These are phyloP conservation scores for Tolypocladium tundrense DNA, from an alignment of 2,329 filamentous ascomycete species.

Conservation along the genomic window DNA sequence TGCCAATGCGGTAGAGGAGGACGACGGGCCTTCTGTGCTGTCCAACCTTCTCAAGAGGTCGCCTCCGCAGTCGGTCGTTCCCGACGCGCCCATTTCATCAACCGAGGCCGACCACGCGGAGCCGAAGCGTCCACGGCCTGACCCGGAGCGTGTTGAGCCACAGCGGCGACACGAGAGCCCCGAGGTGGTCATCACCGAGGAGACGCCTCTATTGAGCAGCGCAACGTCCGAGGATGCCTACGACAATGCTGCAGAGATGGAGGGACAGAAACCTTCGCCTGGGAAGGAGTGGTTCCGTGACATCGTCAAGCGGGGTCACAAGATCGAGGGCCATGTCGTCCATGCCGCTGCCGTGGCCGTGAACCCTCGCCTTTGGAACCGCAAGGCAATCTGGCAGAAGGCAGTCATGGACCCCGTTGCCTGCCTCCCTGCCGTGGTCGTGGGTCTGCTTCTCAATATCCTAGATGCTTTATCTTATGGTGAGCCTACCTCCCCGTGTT, in stretches of 20 bases:
- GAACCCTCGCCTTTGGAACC: constrained; percentile 65
- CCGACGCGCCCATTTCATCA: constrained; percentile 4
- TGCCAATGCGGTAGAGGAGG: constrained; percentile 7
- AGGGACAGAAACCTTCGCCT: constrained; percentile 34
- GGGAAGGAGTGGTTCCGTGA: constrained; percentile 23
- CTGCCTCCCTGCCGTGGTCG: constrained; percentile 74
- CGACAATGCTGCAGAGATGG: constrained; percentile 31
- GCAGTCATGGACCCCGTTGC: constrained; percentile 56
- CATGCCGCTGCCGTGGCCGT: constrained; percentile 25
- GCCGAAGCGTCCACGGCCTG: neutral
- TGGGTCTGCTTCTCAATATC: constrained; percentile 84
- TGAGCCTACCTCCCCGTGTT: constrained; percentile 19
- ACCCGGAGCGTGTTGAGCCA: constrained; percentile 1
- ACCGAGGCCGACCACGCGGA: neutral
- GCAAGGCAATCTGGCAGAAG: constrained; percentile 51
- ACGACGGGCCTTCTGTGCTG: constrained; percentile 29
- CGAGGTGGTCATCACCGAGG: constrained; percentile 23
- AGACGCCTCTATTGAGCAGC: constrained; percentile 35
- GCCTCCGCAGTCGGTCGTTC: constrained; percentile 26
- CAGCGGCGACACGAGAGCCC: constrained; percentile 5
- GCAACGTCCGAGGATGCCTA: constrained; percentile 18
- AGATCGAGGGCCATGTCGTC: constrained; percentile 19
- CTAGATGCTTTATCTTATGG: constrained; percentile 92
- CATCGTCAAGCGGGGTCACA: constrained; percentile 19
- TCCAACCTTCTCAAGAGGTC: constrained; percentile 40